These are phyloP conservation scores for Bondarzewia mesenterica DNA, from an alignment of 1,284 basidiomycete species.

Conservation along the genomic window DNA sequence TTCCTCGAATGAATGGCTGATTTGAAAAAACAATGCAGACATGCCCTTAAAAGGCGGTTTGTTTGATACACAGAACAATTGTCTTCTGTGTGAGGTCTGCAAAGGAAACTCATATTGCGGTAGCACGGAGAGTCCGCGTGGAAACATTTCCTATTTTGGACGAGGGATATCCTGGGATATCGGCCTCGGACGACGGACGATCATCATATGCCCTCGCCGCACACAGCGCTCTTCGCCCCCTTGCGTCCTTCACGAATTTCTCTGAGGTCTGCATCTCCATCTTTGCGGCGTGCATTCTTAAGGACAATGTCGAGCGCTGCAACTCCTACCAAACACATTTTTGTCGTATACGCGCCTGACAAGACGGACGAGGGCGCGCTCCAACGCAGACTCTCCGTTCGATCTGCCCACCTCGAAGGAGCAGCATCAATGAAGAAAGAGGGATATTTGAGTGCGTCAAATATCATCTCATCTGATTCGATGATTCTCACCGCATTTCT, in stretches of 20 bases:
- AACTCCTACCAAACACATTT: conserved; percentile 17
- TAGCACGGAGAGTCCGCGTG: too few relatives aligned
- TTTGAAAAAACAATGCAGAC: too few relatives aligned
- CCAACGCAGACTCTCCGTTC: conserved; percentile 25
- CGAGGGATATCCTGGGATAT: too few relatives aligned
- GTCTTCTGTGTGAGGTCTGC: too few relatives aligned
- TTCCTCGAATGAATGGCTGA: too few relatives aligned
- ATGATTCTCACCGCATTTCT: background rate
- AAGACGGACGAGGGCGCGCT: conserved; percentile 25
- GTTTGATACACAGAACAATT: too few relatives aligned
- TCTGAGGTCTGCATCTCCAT: background rate
- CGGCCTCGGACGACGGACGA: too few relatives aligned
- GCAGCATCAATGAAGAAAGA: conserved; percentile 13
- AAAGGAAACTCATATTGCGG: too few relatives aligned
- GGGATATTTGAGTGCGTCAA: conserved; percentile 22
- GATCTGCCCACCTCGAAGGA: conserved; percentile 23
- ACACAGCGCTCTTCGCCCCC: too few relatives aligned
- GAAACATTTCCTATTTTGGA: too few relatives aligned
- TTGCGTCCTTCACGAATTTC: background rate
- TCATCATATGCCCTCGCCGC: too few relatives aligned
- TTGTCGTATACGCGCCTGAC: conserved; percentile 33
- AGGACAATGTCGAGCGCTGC: background rate
- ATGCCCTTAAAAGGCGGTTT: too few relatives aligned
- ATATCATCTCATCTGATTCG: background rate
- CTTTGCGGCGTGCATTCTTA: background rate